These are phyloP conservation scores for Silybum marianum DNA, from an alignment of 129 eudicot species.

Conservation along the genomic window DNA sequence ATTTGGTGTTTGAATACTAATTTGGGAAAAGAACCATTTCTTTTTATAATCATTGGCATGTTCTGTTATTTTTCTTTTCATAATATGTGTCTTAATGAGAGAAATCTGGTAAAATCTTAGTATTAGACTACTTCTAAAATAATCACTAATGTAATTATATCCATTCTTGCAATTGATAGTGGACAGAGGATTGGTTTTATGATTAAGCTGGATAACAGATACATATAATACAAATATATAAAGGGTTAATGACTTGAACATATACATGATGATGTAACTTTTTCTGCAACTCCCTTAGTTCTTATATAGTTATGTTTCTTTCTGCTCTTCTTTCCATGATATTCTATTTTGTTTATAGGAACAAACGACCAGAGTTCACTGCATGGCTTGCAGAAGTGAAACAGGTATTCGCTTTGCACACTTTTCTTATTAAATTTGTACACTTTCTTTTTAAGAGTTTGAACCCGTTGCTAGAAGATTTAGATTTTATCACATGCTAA, in stretches of 20 bases:
- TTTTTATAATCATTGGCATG: no score
- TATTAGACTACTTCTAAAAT: no score
- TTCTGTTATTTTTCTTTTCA: no score
- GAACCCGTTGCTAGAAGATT: neutral
- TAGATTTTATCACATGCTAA: neutral
- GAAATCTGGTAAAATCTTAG: neutral
- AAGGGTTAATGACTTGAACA: neutral
- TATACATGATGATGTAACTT: neutral
- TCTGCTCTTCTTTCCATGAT: conserved; percentile 1
- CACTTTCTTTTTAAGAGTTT: neutral
- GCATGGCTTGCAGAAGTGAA: conserved; percentile 95
- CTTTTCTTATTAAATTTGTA: neutral
- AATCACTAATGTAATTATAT: no score
- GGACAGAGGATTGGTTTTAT: neutral
- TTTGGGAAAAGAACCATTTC: neutral
- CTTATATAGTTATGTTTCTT: neutral
- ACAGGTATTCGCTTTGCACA: conserved; percentile 52
- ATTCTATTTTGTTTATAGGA: conserved; percentile 52
- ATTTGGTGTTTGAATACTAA: neutral
- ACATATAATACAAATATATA: neutral
- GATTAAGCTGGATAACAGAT: neutral
- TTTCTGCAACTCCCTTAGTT: neutral
- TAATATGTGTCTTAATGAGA: no score
- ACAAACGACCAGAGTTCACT: conserved; percentile 93
- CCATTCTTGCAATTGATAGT: no score